Evolutionary conservation across 805 yeast genomes (phyloP), one percentile per base, ranked within the genome.

Genomic region (Saccharomycopsis fermentans): DNA sequence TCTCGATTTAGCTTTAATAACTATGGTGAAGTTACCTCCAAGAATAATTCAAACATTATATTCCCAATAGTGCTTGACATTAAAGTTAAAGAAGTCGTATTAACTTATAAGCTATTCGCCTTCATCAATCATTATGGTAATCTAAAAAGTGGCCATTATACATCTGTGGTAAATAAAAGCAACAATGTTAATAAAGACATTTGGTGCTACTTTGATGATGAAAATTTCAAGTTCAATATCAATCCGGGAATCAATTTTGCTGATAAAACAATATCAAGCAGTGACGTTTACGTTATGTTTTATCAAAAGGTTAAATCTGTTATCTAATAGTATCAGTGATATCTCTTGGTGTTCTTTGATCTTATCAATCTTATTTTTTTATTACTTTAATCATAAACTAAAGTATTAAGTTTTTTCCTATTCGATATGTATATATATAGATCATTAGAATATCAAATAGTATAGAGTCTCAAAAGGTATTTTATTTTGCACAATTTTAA

Each of bases 161-260:
- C 91, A 0, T 74, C 90, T 0, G 70, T 84, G 52, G 83, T 84
- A 2, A 80, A 83, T 64, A 83, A 77, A 64, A 59, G 65, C 6
- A 52, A 71, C 61, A 70, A 68, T 48, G 68, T 73, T 52, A 69
- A 71, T 6, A 61, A 62, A 14, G 83, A 83, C 36, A 73, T 74
- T 63, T 87, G 94, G 94, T 82, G 84, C 62, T 78, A 78, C 62
- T 87, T 87, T 69, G 92, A 87, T 67, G 95, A 87, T 69, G 92
- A 86, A 55, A 73, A 71, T 50, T 79, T 79, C 43, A 74, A 77
- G 65, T 62, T 68, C 52, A 75, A 75, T 62, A 65, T 75, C 24
- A 65, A 71, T 6, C 84, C 81, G 63, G 85, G 81, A 36, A 63
- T 71, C 17, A 72, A 73, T 43, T 73, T 70, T 19, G 71, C 71